phyloP scores from a whole-genome alignment of 1,139 yeast genomes.

The Scheffersomyces cryptocercus region DNA sequence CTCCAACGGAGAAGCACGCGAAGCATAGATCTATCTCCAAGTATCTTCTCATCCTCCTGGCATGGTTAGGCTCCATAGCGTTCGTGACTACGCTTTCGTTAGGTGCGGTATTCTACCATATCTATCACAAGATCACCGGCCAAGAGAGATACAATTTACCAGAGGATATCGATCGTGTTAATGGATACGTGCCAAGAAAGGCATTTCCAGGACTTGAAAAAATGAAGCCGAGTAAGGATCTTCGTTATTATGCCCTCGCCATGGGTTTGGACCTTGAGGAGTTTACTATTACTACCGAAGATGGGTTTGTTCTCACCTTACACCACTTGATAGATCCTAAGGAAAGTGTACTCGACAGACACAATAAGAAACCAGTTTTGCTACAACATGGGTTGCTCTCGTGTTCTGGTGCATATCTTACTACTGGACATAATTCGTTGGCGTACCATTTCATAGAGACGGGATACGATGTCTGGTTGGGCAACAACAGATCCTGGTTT shows the following conservation, averaged over 20 bases:
- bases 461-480: slow-evolving; percentile 93
- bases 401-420: slow-evolving; percentile 80
- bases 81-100: slow-evolving; percentile 25
- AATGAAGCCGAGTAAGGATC: slow-evolving; percentile 37
- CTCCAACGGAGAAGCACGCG: slow-evolving; percentile 20
- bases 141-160: slow-evolving; percentile 18
- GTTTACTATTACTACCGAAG: slow-evolving; percentile 67
- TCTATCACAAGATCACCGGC: slow-evolving; percentile 24
- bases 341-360: slow-evolving; percentile 31
- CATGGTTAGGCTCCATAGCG: slow-evolving; percentile 29
- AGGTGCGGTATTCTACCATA: slow-evolving; percentile 31
- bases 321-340: slow-evolving; percentile 63
- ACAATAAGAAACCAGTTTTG: slow-evolving; percentile 57
- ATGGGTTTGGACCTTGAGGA: slow-evolving; percentile 61
- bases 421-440: slow-evolving; percentile 74
- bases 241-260: slow-evolving; percentile 65
- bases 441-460: slow-evolving; percentile 60
- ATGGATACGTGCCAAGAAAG: slow-evolving; percentile 26
- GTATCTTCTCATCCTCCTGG: slow-evolving; percentile 22
- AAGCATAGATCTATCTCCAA: slow-evolving; percentile 19
- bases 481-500: slow-evolving; percentile 88
- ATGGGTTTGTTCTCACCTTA: slow-evolving; percentile 70
- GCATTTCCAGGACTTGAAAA: slow-evolving; percentile 32
- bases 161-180: slow-evolving; percentile 6
- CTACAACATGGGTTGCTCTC: slow-evolving; percentile 85